phyloP scores from a whole-genome alignment of 768 basidiomycete species.

The Psilocybe tampanensis region DNA sequence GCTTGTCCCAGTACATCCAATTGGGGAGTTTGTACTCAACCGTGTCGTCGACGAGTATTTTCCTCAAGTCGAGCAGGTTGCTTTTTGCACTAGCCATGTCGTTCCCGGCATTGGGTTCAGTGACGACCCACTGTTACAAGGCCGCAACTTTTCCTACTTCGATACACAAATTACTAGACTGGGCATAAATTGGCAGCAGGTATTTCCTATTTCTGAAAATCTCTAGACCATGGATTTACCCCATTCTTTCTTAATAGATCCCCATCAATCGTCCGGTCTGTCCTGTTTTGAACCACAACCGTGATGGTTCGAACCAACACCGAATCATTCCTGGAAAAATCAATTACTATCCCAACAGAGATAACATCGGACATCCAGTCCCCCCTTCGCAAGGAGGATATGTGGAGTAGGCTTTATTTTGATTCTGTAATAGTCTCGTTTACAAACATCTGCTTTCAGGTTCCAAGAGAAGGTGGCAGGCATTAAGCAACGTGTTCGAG shows the following conservation, averaged over 20 bases:
- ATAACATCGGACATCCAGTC: slow-evolving; percentile 48
- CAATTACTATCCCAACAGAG: slow-evolving; percentile 88
- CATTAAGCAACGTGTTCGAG: slow-evolving; percentile 62
- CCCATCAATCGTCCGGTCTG: slow-evolving; percentile 85
- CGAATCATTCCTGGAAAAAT: slow-evolving; percentile 57
- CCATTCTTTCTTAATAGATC: slow-evolving; percentile 37
- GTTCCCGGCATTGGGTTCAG: slow-evolving; percentile 73
- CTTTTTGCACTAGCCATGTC: slow-evolving; percentile 79
- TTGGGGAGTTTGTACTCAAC: slow-evolving; percentile 75
- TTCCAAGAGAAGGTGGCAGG: slow-evolving; percentile 51
- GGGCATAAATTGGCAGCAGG: slow-evolving; percentile 80
- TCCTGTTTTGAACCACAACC: slow-evolving; percentile 70
- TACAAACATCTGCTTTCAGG: slow-evolving; percentile 32
- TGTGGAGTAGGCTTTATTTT: slow-evolving; percentile 42
- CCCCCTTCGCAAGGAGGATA: slow-evolving; percentile 57
- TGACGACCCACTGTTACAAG: slow-evolving; percentile 81
- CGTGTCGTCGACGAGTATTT: slow-evolving; percentile 76
- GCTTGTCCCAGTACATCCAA: slow-evolving; percentile 71
- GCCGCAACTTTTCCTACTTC: slow-evolving; percentile 85
- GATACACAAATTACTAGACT: slow-evolving; percentile 84
- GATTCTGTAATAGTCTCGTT: not conserved
- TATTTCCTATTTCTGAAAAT: slow-evolving; percentile 19
- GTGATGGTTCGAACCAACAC: slow-evolving; percentile 61
- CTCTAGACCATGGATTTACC: too few relatives aligned
- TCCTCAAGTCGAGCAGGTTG: slow-evolving; percentile 86